Evolutionary conservation across 345 rosid genomes (phyloP), one percentile per base, ranked within the genome.

Genomic region (Populus deltoides): DNA sequence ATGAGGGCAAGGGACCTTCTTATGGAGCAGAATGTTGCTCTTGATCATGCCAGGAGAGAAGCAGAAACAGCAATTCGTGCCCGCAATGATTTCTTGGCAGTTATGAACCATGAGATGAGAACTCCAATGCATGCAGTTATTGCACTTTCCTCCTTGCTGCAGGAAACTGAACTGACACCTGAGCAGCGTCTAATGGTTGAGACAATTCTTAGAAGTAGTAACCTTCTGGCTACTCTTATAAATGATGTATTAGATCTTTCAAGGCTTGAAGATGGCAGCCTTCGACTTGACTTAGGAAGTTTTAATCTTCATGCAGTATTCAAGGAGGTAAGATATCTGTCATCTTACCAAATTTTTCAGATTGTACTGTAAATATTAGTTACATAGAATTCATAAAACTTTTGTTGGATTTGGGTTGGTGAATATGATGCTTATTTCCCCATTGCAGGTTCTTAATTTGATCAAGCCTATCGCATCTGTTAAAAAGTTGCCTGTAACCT

Each of bases 21-120:
- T 51, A 87, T 96, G 91, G 97, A 96, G 75, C 99, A 91, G 84
- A 96, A 96, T 82, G 91, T 93, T 43, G 98, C 98, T 2, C 97
- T 94, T 78, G 98, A 97, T 86, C 86, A 77, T 41, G 98, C 99
- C 38, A 90, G 98, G 78, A 85, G 91, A 84, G 98, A 97, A 81
- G 98, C 99, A 27, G 99, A 97, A 82, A 97, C 94, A 59, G 97
- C 99, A 29, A 90, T 97, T 73, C 89, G 89, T 79, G 98, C 99
- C 61, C 96, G 97, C 15, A 97, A 97, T 72, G 98, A 92, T 86
- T 97, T 97, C 90, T 80, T 97, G 84, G 98, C 97, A 39, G 99
- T 97, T 73, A 97, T 97, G 99, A 94, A 97, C 85, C 97, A 97
- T 81, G 98, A 97, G 83, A 97, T 97, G 99, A 89, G 97, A 81